Conservation (phyloP, 495 filamentous ascomycete genomes). For the Ramalina peruviana region DNA sequence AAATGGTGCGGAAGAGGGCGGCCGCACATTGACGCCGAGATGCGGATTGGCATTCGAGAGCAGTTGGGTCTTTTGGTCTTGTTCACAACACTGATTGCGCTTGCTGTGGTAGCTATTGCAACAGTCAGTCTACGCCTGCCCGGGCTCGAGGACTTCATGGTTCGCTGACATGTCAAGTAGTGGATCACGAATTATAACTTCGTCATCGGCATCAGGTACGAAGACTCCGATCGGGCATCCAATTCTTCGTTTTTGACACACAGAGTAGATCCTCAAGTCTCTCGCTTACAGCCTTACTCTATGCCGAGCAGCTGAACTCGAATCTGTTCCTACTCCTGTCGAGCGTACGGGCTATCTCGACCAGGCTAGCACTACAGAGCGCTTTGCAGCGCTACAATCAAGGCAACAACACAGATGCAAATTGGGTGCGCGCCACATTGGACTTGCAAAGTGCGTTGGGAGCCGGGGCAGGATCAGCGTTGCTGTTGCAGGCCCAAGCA, state of each 20-base stretch:
- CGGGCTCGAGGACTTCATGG: not conserved
- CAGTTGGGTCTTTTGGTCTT: constrained; percentile 67
- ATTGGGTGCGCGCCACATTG: constrained; percentile 38
- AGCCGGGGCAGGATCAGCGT: constrained; percentile 30
- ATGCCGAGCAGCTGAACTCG: constrained; percentile 65
- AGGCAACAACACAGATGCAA: constrained; percentile 26
- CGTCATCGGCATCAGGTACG: constrained; percentile 48
- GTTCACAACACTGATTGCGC: constrained; percentile 49
- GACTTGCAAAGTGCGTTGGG: constrained; percentile 52
- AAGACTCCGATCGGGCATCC: not conserved
- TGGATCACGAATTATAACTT: constrained; percentile 68
- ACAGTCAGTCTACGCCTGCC: constrained; percentile 30
- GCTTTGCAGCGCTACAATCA: constrained; percentile 47
- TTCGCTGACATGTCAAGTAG: constrained; percentile 10
- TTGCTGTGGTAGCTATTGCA: constrained; percentile 50
- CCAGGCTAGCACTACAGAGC: constrained; percentile 51
- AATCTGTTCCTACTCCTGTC: constrained; percentile 62
- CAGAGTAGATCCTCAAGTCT: constrained; percentile 37
- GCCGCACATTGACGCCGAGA: constrained; percentile 24
- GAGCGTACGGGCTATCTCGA: constrained; percentile 49
- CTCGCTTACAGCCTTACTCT: constrained; percentile 67
- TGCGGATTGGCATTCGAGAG: constrained; percentile 73
- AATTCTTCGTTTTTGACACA: too few relatives aligned
- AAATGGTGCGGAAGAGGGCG: too few relatives aligned
- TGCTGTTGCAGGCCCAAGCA: constrained; percentile 51